Percentiles rank a stretch among this genome's conserved stretches.
Conservation (phyloP, 257 asterid genomes). For the Solanum corneliomulleri region DNA sequence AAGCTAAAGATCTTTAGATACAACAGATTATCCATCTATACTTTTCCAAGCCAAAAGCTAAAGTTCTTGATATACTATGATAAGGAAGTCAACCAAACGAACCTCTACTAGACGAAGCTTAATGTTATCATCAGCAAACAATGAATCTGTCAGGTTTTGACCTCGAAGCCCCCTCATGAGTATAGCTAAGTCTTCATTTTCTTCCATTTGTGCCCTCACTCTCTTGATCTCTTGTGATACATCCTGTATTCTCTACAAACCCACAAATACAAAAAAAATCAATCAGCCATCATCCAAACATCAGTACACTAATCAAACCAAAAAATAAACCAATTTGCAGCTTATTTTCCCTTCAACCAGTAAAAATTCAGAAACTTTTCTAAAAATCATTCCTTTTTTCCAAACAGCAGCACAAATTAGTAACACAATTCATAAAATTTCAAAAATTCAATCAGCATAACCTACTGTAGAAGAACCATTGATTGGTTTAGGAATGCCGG, state of each 20-base stretch:
- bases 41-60: not conserved
- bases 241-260: slow-evolving; percentile 80
- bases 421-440: not conserved
- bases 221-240: slow-evolving; percentile 88
- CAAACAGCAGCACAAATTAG: not conserved
- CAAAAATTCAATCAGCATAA: not conserved
- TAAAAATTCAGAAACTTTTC: not conserved
- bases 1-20: not conserved
- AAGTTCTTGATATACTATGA: not conserved
- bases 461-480: slow-evolving; percentile 67
- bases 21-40: not conserved
- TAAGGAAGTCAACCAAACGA: slow-evolving; percentile 2
- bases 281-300: not conserved
- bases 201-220: slow-evolving; percentile 98
- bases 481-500: slow-evolving; percentile 16
- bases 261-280: slow-evolving; percentile 11
- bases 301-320: not conserved
- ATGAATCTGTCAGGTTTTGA: slow-evolving; percentile 70
- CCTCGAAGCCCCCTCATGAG: slow-evolving; percentile 98
- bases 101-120: slow-evolving; percentile 95
- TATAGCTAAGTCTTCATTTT: slow-evolving; percentile 72
- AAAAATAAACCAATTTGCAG: not conserved
- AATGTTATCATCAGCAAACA: slow-evolving; percentile 75
- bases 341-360: not conserved
- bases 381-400: not conserved